Base-by-base conservation (phyloP, 2,329 filamentous ascomycete species). In the Leptographium wingfieldii region DNA sequence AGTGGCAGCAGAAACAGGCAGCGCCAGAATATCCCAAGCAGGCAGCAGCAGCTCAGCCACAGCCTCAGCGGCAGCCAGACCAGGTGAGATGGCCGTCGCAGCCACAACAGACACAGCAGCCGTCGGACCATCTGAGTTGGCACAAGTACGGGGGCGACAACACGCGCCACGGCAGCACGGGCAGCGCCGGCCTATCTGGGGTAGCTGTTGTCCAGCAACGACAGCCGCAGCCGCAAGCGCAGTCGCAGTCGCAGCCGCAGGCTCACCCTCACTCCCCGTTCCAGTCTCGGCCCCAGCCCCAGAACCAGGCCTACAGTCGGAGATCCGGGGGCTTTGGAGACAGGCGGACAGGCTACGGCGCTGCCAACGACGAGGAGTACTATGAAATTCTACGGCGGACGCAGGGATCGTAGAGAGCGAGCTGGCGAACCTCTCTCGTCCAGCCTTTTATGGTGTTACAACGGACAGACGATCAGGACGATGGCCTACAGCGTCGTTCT, bases 341-440 rank as follows among this genome's bases (percentile, higher is more conserved):
- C 19, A 19, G 43, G 19, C 43, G 43, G 19, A 46, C 43, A 5
- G 43, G 19, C 43, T 48, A 69, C 59, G 66, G 64, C 40, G 67
- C 64, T 43, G 16, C 3, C 35, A 12, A 12, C 16, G 31, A n/a
- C 25, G 40, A 56, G 9, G 40, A 46, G 25, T 31, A 48, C 19
- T 56, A 48, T 12, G 38, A 56, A n/a, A 27, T 40, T 2, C 10
- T 43, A 10, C 54, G 33, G 5, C 54, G 54, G n/a, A 43, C 54
- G 31, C 52, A 54, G 31, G 29, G 31, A 7, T 22, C 31, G n/a
- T 54, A 55, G 38, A 40, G 12, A n/a, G 43, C 43, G 16, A 16
- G 11, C 43, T 19, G 40, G 12, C 40, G 14, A 6, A 6, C 40
- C 1, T 9, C 4, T 43, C 14, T 19, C 40, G 11, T 16, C 14